These are phyloP conservation scores for Cylindricascospora bacillispora DNA, from an alignment of 1,139 yeast species.

Conservation along the genomic window DNA sequence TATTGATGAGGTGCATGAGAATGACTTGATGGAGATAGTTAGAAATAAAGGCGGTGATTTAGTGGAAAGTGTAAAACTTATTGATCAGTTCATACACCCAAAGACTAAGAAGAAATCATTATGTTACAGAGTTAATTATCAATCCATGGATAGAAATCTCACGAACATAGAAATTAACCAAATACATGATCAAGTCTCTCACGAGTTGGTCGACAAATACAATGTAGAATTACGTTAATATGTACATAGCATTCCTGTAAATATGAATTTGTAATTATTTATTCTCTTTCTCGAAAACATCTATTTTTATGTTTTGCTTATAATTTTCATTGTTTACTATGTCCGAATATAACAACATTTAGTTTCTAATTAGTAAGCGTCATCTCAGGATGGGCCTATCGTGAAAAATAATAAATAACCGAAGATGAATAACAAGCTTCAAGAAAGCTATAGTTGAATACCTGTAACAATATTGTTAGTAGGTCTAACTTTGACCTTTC, in stretches of 20 bases:
- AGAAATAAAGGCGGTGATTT: constrained; percentile 76
- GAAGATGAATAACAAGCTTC: too few species aligned
- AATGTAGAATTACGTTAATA: constrained; percentile 48
- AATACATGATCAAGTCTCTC: constrained; percentile 52
- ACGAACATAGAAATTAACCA: constrained; percentile 70
- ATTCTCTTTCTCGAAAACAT: background rate
- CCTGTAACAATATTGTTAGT: too few species aligned
- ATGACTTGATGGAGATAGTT: constrained; percentile 89
- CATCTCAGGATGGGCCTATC: too few species aligned
- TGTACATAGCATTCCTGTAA: constrained; percentile 3
- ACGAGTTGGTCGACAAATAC: constrained; percentile 38
- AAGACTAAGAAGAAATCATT: constrained; percentile 65
- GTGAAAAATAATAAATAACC: too few species aligned
- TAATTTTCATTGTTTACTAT: background rate
- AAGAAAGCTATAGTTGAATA: too few species aligned
- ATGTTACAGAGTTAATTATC: constrained; percentile 84
- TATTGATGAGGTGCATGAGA: constrained; percentile 46
- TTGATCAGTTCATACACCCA: constrained; percentile 80
- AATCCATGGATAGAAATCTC: constrained; percentile 87
- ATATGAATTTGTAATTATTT: constrained; percentile 2
- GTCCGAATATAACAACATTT: background rate
- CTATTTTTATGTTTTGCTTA: background rate
- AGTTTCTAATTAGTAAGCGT: too few species aligned
- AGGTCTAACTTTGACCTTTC: background rate
- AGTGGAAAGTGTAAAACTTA: constrained; percentile 70